Evolutionary conservation across 805 yeast genomes (phyloP).

Genomic region (Komagataella pastoris): DNA sequence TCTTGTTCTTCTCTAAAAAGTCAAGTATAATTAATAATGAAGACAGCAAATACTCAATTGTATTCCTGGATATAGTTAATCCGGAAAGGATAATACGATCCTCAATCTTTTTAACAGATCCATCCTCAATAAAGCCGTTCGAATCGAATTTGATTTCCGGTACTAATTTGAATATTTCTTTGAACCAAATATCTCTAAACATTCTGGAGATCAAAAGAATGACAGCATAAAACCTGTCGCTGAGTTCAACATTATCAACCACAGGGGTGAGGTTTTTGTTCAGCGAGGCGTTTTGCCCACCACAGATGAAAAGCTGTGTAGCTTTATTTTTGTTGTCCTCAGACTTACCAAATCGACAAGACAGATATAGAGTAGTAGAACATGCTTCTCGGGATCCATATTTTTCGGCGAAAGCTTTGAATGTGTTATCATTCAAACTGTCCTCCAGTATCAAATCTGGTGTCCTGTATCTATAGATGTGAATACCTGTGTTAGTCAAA

Average conservation of each 20-base stretch:
- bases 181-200: slow-evolving; percentile 69
- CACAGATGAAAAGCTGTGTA: slow-evolving; percentile 34
- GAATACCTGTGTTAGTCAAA: slow-evolving; percentile 67
- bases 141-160: slow-evolving; percentile 19
- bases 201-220: slow-evolving; percentile 68
- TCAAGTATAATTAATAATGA: slow-evolving; percentile 58
- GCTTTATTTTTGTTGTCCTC: slow-evolving; percentile 33
- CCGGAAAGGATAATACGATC: slow-evolving; percentile 26
- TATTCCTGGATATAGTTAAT: slow-evolving; percentile 29
- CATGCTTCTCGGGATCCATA: slow-evolving; percentile 88
- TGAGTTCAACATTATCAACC: slow-evolving; percentile 68
- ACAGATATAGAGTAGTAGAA: slow-evolving; percentile 72
- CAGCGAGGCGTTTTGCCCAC: slow-evolving; percentile 37
- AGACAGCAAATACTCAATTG: slow-evolving; percentile 58
- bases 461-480: slow-evolving; percentile 62
- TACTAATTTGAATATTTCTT: slow-evolving; percentile 41
- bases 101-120: slow-evolving; percentile 29
- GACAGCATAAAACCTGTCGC: slow-evolving; percentile 86
- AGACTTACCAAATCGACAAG: slow-evolving; percentile 60
- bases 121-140: slow-evolving; percentile 20
- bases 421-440: slow-evolving; percentile 48
- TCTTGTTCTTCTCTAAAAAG: slow-evolving; percentile 54
- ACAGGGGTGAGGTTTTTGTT: slow-evolving; percentile 22
- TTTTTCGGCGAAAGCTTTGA: slow-evolving; percentile 56
- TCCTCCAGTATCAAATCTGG: slow-evolving; percentile 67